Base-by-base conservation (phyloP, 192 early-diverging fungal species). In the Entomortierella beljakovae region DNA sequence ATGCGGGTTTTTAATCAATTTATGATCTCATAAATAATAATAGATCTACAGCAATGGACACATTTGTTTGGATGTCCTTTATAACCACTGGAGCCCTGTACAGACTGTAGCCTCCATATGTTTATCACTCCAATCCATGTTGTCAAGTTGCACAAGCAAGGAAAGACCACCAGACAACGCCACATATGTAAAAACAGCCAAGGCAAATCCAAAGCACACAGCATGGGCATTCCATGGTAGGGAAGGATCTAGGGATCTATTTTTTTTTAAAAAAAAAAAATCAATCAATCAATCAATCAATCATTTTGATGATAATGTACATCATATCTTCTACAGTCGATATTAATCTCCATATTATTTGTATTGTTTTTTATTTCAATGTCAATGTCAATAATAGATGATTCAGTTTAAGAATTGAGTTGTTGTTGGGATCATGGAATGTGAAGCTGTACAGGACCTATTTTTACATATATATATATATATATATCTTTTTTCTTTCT, bases 61-160 rank as follows among this genome's bases (percentile, higher is more conserved):
- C 64, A 98, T 98, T 54, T 98, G 97, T 71, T 80, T 98, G 33
- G 97, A 95, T 67, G 97, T 98, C 58, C 88, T 98, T 42, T 98
- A 98, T 79, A 91, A 91, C 69, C 89, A 96, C 35, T 98, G 97
- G 97, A 90, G 89, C 23, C 97, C 97, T 0, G 97, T 96, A 0
- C 86, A 97, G 66, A 98, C 96, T 6, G 93, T 97, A 26, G 87
- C 90, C 31, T 89, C 92, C 2, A 91, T 98, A 15, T 98, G 96
- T 66, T 84, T 98, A 60, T 95, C 93, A 0, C 89, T 98, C 28
- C 88, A 92, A 51, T 97, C 95, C 53, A 98, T 98, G 97, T 80
- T 98, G 46, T 95, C 93, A 13, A 91, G 92, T 65, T 95, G 93
- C 68, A 89, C 86, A 28, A 64, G 50, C 40, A 68, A 88, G 65